phyloP scores from a whole-genome alignment of 192 early-diverging fungal genomes.

The Coemansia sp. region DNA sequence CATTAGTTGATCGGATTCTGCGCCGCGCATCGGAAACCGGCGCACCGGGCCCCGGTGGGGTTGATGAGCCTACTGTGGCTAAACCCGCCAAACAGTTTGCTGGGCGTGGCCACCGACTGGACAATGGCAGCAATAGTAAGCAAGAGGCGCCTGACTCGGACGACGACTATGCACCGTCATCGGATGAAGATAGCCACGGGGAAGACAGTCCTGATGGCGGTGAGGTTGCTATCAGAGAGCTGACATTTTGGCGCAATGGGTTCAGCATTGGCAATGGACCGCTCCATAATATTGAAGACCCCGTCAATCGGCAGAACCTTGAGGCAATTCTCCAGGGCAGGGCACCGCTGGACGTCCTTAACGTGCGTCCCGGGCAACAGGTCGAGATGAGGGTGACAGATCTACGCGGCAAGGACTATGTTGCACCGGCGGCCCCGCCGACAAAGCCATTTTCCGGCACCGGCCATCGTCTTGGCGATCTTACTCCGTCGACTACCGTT shows the following conservation, averaged over 20 bases:
- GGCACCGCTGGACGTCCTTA: slow-evolving; percentile 83
- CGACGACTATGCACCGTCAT: background rate
- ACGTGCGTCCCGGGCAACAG: slow-evolving; percentile 84
- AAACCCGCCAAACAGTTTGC: slow-evolving; percentile 13
- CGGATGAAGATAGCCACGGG: background rate
- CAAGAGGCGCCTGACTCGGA: background rate
- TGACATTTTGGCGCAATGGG: slow-evolving; percentile 96
- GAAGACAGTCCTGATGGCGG: slow-evolving; percentile 8
- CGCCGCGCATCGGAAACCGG: slow-evolving; percentile 39
- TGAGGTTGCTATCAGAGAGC: slow-evolving; percentile 55
- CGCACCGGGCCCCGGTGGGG: slow-evolving; percentile 8
- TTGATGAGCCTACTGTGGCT: background rate
- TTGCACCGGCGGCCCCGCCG: slow-evolving; percentile 69
- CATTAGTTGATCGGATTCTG: slow-evolving; percentile 49
- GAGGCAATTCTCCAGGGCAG: slow-evolving; percentile 86
- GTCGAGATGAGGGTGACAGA: slow-evolving; percentile 86
- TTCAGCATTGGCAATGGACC: slow-evolving; percentile 95
- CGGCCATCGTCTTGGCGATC: slow-evolving; percentile 78
- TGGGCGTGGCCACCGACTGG: slow-evolving; percentile 38
- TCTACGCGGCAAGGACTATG: slow-evolving; percentile 83
- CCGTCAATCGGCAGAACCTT: slow-evolving; percentile 80
- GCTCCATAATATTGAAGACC: slow-evolving; percentile 80
- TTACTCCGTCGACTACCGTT: slow-evolving; percentile 26
- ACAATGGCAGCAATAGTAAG: slow-evolving; percentile 7
- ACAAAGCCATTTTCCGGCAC: slow-evolving; percentile 71